Base-by-base conservation (phyloP, 2,329 filamentous ascomycete species). In the Malbranchea zuffiana region DNA sequence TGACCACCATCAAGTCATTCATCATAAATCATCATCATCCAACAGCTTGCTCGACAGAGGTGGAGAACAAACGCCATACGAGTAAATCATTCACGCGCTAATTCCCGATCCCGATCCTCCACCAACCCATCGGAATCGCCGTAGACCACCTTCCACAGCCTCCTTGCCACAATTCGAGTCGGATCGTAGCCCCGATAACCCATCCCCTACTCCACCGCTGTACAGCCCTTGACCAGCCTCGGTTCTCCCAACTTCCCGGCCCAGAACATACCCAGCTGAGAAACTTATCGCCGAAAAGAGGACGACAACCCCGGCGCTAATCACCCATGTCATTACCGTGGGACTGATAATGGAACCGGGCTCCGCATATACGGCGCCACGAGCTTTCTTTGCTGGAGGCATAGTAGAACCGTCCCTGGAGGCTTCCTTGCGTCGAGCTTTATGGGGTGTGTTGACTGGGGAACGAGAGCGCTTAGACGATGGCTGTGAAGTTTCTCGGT, bases 281-380 rank as follows among this genome's bases (percentile, higher is more conserved):
- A 79, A 80, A 47, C 73, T 75, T 43, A 79, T 68, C 2, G 75
- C 75, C 11, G 71, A 75, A 38, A 79, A 69, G 0, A 78, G 63
- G 2, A 79, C 72, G 1, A 79, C 72, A 12, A 79, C 74, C 2
- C 75, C 74, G 0, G 75, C 75, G 32, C 72, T 75, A 31, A 78
- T 69, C 3, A 78, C 71, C 75, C 75, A 80, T 0, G 75, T 78
- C 46, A 79, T 68, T 6, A 79, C 58, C 0, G 75, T 78, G 0
- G 75, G 75, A 20, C 65, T 71, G 40, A 74, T 64, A 5, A 56
- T 36, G 1, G 54, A 45, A 3, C 53, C 47, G 4, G 54, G 48
- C 12, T 62, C 56, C 6, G 38, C 28, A 25, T 42, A 51, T 3
- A 49, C 40, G 7, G 31, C 27, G 5, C 52, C 57, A 11, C 55